Conservation (phyloP, 306 rosid species). For the Castanopsis chinensis region DNA sequence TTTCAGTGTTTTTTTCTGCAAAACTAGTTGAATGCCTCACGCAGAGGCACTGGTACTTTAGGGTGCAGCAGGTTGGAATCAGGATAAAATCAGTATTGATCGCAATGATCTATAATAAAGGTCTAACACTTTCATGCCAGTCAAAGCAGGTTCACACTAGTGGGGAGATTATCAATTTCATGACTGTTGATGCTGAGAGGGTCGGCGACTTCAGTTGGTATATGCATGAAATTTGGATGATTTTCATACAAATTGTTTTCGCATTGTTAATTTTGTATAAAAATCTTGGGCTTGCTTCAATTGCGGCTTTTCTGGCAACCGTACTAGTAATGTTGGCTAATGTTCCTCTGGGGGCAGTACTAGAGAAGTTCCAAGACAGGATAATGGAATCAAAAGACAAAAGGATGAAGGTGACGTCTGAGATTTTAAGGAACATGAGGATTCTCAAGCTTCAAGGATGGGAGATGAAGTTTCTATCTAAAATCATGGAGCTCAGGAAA, state of each 20-base stretch:
- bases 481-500: not conserved
- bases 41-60: constrained; percentile 45
- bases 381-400: constrained; percentile 19
- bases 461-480: constrained; percentile 24
- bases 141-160: constrained; percentile 44
- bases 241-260: constrained; percentile 9
- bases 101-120: constrained; percentile 42
- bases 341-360: constrained; percentile 10
- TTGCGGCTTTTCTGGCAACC: constrained; percentile 24
- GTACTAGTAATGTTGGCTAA: constrained; percentile 5
- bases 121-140: constrained; percentile 48
- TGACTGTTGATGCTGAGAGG: constrained; percentile 55
- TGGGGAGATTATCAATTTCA: constrained; percentile 57
- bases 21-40: constrained; percentile 47
- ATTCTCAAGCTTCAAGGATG: constrained; percentile 27
- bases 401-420: constrained; percentile 17
- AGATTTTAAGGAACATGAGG: constrained; percentile 26
- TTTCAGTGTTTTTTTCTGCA: constrained; percentile 41
- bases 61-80: constrained; percentile 34
- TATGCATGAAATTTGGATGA: constrained; percentile 19
- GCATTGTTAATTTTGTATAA: not conserved
- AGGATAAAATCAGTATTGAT: constrained; percentile 35
- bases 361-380: constrained; percentile 9
- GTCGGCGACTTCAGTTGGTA: constrained; percentile 39
- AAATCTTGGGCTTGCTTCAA: constrained; percentile 41